phyloP scores from a whole-genome alignment of 495 filamentous ascomycete species.

The Podospora fimiseda region DNA sequence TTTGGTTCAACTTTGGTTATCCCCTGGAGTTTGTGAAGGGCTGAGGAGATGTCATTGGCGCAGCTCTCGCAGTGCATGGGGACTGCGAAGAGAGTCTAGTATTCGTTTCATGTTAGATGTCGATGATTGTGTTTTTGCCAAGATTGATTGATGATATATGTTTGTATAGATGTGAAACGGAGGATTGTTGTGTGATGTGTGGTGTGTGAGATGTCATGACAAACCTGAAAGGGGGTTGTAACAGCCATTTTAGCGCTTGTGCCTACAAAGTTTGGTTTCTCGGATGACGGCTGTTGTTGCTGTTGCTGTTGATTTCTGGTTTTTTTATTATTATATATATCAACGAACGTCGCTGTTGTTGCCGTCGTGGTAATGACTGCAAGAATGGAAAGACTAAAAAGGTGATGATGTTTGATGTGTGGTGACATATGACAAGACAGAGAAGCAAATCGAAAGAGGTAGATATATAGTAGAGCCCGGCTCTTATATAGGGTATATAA shows the following conservation, averaged over 20 bases:
- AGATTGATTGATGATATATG: not conserved
- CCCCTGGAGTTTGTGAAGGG: conserved; percentile 66
- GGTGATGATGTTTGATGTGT: not conserved
- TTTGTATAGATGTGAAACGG: not conserved
- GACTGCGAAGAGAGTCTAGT: conserved; percentile 87
- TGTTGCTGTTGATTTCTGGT: too few species aligned
- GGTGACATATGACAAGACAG: too few species aligned
- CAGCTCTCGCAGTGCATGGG: conserved; percentile 86
- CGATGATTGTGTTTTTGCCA: not conserved
- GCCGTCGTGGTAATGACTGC: not conserved
- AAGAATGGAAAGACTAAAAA: not conserved
- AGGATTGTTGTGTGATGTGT: too few species aligned
- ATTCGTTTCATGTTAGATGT: conserved; percentile 14
- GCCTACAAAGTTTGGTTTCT: not conserved
- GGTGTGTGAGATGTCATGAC: conserved; percentile 14
- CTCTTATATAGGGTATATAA: too few species aligned
- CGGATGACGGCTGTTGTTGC: not conserved
- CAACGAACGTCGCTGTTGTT: not conserved
- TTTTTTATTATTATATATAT: too few species aligned
- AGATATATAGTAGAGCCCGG: too few species aligned
- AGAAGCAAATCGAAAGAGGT: too few species aligned
- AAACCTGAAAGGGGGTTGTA: conserved; percentile 42
- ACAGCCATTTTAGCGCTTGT: conserved; percentile 23
- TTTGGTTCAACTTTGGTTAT: conserved; percentile 62
- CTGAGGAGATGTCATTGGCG: conserved; percentile 72